A percentile compares a stretch with the other conserved stretches of the same genome.
Evolutionary conservation across 106 monocot species (phyloP).

Genomic region (Dendrobium huoshanense): DNA sequence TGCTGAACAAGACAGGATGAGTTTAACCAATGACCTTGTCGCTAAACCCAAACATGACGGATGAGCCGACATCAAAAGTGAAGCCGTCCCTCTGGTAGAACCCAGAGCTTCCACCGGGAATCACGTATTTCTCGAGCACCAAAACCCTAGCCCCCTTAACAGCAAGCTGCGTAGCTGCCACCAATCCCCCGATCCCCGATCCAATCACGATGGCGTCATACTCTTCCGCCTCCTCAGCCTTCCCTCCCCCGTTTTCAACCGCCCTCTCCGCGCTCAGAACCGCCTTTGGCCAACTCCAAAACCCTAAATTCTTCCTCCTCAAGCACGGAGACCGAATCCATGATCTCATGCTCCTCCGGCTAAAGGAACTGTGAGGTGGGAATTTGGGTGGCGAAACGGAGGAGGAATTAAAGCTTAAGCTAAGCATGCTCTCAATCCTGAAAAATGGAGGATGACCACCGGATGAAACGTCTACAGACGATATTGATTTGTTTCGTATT

Average conservation of each 20-base stretch:
- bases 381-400: background rate
- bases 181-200: conserved; percentile 91
- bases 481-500: background rate
- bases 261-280: conserved; percentile 19
- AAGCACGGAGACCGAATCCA: background rate
- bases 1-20: background rate
- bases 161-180: conserved; percentile 92
- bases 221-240: conserved; percentile 7
- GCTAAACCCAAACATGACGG: conserved; percentile 98
- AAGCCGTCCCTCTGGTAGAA: conserved; percentile 79
- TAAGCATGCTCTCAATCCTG: conserved; percentile 1
- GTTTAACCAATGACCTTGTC: conserved; percentile 51
- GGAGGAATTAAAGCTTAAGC: background rate
- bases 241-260: conserved; percentile 10
- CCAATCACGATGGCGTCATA: conserved; percentile 97
- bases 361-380: background rate
- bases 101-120: conserved; percentile 95
- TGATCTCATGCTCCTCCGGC: background rate
- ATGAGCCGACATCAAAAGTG: conserved; percentile 95
- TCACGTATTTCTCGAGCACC: conserved; percentile 96
- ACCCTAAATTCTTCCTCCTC: background rate
- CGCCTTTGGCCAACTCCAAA: conserved; percentile 8
- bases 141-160: conserved; percentile 88
- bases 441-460: background rate
- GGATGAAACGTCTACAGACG: background rate